Evolutionary conservation across 2,329 filamentous ascomycete genomes (phyloP).

Genomic region (Ceratocystis papillata): DNA sequence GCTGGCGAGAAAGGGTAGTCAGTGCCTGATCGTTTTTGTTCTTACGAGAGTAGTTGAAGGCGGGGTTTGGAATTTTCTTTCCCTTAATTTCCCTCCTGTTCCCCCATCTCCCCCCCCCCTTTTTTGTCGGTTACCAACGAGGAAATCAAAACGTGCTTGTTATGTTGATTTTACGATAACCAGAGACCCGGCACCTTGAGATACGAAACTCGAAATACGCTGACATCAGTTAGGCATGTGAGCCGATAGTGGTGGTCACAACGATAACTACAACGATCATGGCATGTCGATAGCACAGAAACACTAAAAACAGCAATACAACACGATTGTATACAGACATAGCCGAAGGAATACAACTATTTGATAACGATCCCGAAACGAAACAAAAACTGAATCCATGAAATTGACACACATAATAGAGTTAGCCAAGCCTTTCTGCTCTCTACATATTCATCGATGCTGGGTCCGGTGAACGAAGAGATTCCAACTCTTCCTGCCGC

Average conservation of each 20-base stretch:
- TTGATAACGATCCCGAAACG: no score
- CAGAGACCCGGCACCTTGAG: neutral
- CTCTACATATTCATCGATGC: constrained; percentile 13
- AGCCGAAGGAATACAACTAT: no score
- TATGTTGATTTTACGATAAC: neutral
- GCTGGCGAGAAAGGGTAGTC: neutral
- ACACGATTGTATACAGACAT: no score
- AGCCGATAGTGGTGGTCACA: no score
- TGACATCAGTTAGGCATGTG: no score
- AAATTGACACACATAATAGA: no score
- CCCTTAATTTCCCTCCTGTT: neutral
- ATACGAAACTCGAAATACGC: neutral
- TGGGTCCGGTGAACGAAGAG: constrained; percentile 5
- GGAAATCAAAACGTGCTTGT: no score
- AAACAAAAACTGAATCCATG: no score
- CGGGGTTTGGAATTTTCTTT: neutral
- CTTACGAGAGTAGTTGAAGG: neutral
- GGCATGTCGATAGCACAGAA: no score
- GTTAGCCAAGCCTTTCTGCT: no score
- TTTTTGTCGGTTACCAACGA: neutral
- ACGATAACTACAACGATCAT: no score
- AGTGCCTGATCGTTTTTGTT: neutral
- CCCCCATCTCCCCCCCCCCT: neutral
- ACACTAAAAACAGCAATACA: no score
- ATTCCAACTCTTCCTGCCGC: constrained; percentile 17